Evolutionary conservation across 2,329 filamentous ascomycete genomes (phyloP).

Genomic region (Arthroderma sp.): DNA sequence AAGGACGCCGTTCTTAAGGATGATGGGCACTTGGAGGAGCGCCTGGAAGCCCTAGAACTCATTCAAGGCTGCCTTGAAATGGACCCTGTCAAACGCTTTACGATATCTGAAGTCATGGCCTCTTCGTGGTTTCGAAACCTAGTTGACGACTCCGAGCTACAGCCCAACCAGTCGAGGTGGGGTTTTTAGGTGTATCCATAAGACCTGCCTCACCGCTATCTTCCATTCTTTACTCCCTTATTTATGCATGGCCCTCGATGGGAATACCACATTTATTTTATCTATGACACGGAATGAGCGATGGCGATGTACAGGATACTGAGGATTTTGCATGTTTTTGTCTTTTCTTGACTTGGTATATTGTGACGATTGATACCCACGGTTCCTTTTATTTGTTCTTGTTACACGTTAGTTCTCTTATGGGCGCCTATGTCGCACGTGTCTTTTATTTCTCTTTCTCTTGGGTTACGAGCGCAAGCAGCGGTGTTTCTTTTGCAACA

Average conservation of each 20-base stretch:
- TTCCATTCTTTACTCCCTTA: not conserved
- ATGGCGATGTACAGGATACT: too few relatives aligned
- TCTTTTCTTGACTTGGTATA: too few relatives aligned
- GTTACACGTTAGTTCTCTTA: too few relatives aligned
- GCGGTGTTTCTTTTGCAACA: too few relatives aligned
- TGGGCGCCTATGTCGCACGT: too few relatives aligned
- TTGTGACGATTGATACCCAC: too few relatives aligned
- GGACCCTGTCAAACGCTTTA: conserved; percentile 43
- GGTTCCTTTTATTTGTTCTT: too few relatives aligned
- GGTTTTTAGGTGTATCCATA: conserved; percentile 18
- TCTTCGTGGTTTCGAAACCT: conserved; percentile 42
- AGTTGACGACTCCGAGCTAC: conserved; percentile 20
- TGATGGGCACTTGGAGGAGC: conserved; percentile 20
- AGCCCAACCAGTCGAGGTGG: conserved; percentile 22
- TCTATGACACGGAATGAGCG: too few relatives aligned
- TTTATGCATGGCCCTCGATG: not conserved
- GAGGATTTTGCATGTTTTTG: too few relatives aligned
- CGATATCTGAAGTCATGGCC: conserved; percentile 42
- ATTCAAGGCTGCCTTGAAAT: conserved; percentile 47
- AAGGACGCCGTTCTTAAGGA: conserved; percentile 35
- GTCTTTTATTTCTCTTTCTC: too few relatives aligned
- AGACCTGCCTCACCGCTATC: not conserved
- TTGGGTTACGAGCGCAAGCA: too few relatives aligned
- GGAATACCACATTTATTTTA: too few relatives aligned
- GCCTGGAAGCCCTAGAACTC: conserved; percentile 41